Base-by-base conservation (phyloP, 257 asterid genomes). In the Penstemon newberryi region DNA sequence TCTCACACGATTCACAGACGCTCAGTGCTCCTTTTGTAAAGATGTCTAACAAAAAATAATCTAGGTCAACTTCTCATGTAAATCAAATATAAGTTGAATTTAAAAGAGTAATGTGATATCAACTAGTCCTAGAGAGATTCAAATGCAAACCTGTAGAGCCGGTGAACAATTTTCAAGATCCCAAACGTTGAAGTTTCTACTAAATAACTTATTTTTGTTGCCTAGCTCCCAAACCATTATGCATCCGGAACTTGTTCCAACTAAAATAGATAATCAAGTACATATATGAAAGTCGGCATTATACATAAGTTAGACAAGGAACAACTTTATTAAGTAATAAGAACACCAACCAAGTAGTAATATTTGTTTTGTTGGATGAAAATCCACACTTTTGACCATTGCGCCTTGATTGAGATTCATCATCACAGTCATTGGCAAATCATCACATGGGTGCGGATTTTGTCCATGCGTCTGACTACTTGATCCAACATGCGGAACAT, bases 211-310 rank as follows among this genome's bases (percentile, higher is more conserved):
- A 69, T 79, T 85, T 74, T 85, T 67, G 68, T 70, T 55, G 46
- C 77, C 78, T 61, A 85, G 75, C 60, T 81, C 91, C 91, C 91
- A 85, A 54, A 85, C 66, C 87, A 79, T 79, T 44, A 81, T 61
- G 77, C 83, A 88, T 57, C 91, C 91, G n/a, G 78, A 80, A 76
- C 54, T 69, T 64, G 91, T 83, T 61, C 91, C 91, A 67, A 85
- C 91, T 85, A 67, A 66, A 67, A 53, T 15, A 15, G 13, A 67
- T 41, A 11, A 41, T 55, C 0, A n/a, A 12, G 43, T 39, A 44
- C 18, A 15, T 15, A 15, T 25, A 63, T 44, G 60, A 74, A 12
- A 7, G 73, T 65, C 60, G 65, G 63, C 25, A 56, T 37, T 7
- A 54, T 41, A 52, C 51, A 33, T 56, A 8, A 47, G 19, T 3